phyloP scores from a whole-genome alignment of 169 alveolate genomes.

The Besnoitia besnoiti region DNA sequence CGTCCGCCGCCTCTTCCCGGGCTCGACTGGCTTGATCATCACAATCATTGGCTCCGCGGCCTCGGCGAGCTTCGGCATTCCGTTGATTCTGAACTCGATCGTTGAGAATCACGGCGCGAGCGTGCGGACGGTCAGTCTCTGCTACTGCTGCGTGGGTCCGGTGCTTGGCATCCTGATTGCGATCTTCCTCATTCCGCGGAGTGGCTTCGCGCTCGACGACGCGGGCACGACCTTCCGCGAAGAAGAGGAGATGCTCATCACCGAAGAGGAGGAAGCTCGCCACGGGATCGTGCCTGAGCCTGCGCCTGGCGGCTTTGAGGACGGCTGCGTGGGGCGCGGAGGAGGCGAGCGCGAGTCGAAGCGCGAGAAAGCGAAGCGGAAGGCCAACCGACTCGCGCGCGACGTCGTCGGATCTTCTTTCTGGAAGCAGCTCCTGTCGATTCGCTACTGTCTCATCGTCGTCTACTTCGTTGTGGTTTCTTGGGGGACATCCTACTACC shows the following conservation, averaged over 20 bases:
- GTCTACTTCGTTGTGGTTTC: constrained; percentile 57
- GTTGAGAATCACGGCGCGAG: constrained; percentile 25
- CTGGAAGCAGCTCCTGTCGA: background rate
- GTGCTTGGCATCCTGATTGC: constrained; percentile 37
- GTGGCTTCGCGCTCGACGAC: constrained; percentile 46
- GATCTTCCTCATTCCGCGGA: constrained; percentile 38
- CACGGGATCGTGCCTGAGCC: background rate
- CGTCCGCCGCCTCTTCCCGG: constrained; percentile 64
- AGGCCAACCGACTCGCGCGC: background rate
- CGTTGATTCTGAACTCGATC: constrained; percentile 42
- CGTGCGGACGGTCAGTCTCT: constrained; percentile 18
- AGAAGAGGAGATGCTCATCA: background rate
- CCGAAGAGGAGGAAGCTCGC: background rate
- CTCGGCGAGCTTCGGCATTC: constrained; percentile 69
- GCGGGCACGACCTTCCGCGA: constrained; percentile 25
- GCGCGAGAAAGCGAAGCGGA: too few species aligned
- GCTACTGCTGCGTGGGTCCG: constrained; percentile 58
- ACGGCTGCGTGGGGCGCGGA: too few species aligned
- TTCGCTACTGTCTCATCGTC: constrained; percentile 40
- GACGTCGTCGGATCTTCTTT: background rate
- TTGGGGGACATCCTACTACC: constrained; percentile 56
- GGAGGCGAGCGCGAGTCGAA: too few species aligned
- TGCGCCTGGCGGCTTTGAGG: background rate
- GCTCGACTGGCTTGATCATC: constrained; percentile 50
- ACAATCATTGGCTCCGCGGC: constrained; percentile 67